Evolutionary conservation across 495 filamentous ascomycete species (phyloP).

Genomic region (Annulohypoxylon maeteangense): DNA sequence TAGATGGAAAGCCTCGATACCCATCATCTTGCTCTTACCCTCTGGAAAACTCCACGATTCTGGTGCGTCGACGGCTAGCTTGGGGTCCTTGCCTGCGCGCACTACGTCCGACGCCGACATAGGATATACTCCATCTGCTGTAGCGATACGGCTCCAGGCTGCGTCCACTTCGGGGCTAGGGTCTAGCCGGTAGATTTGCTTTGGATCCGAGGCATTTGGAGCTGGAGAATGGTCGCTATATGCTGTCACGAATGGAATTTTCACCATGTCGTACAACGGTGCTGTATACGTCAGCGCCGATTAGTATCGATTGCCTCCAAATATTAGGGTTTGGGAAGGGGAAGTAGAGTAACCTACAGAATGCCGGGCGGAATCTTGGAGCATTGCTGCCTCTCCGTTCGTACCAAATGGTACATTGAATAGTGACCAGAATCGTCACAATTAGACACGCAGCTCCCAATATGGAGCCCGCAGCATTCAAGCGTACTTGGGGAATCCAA

Average conservation of each 20-base stretch:
- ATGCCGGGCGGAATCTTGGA: slow-evolving; percentile 1
- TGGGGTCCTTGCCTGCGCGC: neutral
- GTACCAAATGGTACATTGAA: slow-evolving; percentile 8
- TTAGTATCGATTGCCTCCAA: neutral
- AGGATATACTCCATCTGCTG: slow-evolving; percentile 6
- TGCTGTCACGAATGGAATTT: neutral
- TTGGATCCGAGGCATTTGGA: neutral
- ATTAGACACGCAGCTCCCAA: neutral
- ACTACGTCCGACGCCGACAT: slow-evolving; percentile 1
- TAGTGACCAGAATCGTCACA: slow-evolving; percentile 5
- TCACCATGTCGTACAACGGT: slow-evolving; percentile 5
- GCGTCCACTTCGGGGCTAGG: slow-evolving; percentile 3
- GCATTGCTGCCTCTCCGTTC: slow-evolving; percentile 8
- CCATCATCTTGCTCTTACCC: slow-evolving; percentile 4
- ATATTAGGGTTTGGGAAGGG: neutral
- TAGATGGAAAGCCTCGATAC: slow-evolving; percentile 4
- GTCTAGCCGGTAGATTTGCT: neutral
- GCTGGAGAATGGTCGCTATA: slow-evolving; percentile 4
- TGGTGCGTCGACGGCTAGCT: slow-evolving; percentile 3
- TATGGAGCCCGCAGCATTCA: slow-evolving; percentile 3
- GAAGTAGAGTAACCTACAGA: neutral
- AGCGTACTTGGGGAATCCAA: slow-evolving; percentile 5
- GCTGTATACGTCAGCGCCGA: neutral
- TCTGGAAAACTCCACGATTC: neutral
- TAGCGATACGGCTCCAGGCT: slow-evolving; percentile 5